Conservation (phyloP, 2,329 filamentous ascomycete genomes). For the Coniochaeta sp. region DNA sequence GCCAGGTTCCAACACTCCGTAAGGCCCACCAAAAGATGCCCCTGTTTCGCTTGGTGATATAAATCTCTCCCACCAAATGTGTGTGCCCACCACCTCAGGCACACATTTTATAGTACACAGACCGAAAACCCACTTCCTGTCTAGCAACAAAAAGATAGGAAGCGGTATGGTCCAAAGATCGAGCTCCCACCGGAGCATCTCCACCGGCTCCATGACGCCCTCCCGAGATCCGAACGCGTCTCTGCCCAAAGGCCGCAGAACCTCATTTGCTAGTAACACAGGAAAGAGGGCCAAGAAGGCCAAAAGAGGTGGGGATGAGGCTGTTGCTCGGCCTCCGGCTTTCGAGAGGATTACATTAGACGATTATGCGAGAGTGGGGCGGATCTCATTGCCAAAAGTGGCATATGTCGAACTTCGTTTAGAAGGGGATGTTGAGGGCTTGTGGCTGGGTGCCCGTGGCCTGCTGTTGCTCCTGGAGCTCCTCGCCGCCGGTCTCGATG, state of each 20-base stretch:
- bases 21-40: background rate
- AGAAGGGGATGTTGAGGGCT: constrained; percentile 58
- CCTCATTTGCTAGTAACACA: background rate
- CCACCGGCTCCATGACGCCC: no score
- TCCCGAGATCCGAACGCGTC: background rate
- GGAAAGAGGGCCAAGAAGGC: background rate
- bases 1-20: background rate
- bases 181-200: no score
- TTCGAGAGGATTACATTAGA: background rate
- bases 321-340: background rate
- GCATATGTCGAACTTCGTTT: constrained; percentile 22
- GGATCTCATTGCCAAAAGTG: background rate
- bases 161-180: no score
- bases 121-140: background rate
- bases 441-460: constrained; percentile 40
- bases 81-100: background rate
- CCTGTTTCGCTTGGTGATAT: background rate
- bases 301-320: background rate
- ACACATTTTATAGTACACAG: constrained; percentile 2
- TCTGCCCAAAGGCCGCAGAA: background rate
- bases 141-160: background rate
- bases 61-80: background rate
- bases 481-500: constrained; percentile 77
- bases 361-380: background rate
- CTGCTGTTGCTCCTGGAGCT: constrained; percentile 81